Evolutionary conservation across 768 basidiomycete species (phyloP).

Genomic region (Lactifluus volemus): DNA sequence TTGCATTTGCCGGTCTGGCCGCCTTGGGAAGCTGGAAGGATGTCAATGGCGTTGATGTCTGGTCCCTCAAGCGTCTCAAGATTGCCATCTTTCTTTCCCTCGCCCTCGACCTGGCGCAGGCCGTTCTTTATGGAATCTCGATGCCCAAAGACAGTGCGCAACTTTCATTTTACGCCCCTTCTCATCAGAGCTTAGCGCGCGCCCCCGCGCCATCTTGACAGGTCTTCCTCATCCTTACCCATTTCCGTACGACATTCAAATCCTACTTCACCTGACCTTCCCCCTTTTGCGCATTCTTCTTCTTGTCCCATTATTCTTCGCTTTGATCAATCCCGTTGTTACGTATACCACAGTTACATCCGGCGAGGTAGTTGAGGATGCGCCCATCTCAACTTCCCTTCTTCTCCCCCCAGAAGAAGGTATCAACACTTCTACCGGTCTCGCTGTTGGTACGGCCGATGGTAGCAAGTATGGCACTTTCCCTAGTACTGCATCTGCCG

Average conservation of each 20-base stretch:
- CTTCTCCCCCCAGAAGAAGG: slow-evolving; percentile 44
- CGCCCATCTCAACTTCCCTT: slow-evolving; percentile 42
- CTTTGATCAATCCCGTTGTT: slow-evolving; percentile 55
- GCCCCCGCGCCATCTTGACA: not conserved
- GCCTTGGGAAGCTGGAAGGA: slow-evolving; percentile 77
- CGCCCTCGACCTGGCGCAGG: slow-evolving; percentile 50
- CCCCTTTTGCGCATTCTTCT: slow-evolving; percentile 59
- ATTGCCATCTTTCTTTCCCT: slow-evolving; percentile 44
- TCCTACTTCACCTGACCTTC: slow-evolving; percentile 43
- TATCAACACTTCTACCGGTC: slow-evolving; percentile 41
- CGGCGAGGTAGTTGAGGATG: slow-evolving; percentile 27
- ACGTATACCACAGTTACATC: slow-evolving; percentile 47
- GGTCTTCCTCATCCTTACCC: slow-evolving; percentile 15
- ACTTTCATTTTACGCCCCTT: not conserved
- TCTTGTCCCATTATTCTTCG: slow-evolving; percentile 49
- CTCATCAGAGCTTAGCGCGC: not conserved
- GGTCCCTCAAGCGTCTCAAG: slow-evolving; percentile 53
- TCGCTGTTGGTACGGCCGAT: slow-evolving; percentile 37
- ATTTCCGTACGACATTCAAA: slow-evolving; percentile 26
- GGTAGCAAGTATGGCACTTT: slow-evolving; percentile 73
- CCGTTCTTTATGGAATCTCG: slow-evolving; percentile 42
- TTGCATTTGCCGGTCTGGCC: slow-evolving; percentile 64
- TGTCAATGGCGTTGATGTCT: slow-evolving; percentile 57
- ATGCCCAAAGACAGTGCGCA: slow-evolving; percentile 28
- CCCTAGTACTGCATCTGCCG: slow-evolving; percentile 38